Evolutionary conservation across 345 rosid species (phyloP).

Genomic region (Boechera divaricarpa): DNA sequence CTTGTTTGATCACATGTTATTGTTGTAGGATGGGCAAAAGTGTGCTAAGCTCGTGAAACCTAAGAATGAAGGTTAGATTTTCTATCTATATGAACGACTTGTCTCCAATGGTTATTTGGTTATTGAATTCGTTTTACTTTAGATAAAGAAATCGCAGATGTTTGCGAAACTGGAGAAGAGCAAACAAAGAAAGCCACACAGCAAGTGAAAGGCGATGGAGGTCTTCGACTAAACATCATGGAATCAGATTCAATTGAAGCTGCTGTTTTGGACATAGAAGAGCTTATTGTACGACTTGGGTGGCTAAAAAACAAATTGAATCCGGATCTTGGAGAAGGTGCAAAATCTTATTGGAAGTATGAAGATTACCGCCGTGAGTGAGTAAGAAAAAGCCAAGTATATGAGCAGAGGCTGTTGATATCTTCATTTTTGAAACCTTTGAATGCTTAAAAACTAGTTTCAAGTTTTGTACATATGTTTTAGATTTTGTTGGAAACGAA

Average conservation of each 20-base stretch:
- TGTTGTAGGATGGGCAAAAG: slow-evolving; percentile 27
- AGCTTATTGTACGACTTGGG: slow-evolving; percentile 55
- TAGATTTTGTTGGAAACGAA: neutral
- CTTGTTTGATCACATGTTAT: neutral
- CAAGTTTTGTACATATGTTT: neutral
- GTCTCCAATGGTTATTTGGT: neutral
- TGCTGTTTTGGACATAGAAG: slow-evolving; percentile 68
- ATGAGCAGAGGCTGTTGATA: neutral
- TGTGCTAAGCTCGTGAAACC: slow-evolving; percentile 26
- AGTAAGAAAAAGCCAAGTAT: neutral
- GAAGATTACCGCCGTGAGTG: slow-evolving; percentile 42
- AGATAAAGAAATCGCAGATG: neutral
- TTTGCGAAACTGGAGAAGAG: neutral
- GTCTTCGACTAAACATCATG: slow-evolving; percentile 45
- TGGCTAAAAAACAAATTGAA: slow-evolving; percentile 58
- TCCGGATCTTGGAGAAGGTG: slow-evolving; percentile 23
- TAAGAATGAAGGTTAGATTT: slow-evolving; percentile 34
- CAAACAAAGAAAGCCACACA: slow-evolving; percentile 26
- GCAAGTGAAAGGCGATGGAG: slow-evolving; percentile 43
- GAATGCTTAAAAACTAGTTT: neutral
- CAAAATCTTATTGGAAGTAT: slow-evolving; percentile 52
- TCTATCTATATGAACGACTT: neutral
- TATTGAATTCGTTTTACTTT: neutral
- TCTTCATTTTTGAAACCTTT: neutral
- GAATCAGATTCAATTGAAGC: slow-evolving; percentile 58